Percentiles rank a stretch among this genome's conserved stretches.
Conservation (phyloP, 352 stramenopile species). For the Phytophthora crassamura region DNA sequence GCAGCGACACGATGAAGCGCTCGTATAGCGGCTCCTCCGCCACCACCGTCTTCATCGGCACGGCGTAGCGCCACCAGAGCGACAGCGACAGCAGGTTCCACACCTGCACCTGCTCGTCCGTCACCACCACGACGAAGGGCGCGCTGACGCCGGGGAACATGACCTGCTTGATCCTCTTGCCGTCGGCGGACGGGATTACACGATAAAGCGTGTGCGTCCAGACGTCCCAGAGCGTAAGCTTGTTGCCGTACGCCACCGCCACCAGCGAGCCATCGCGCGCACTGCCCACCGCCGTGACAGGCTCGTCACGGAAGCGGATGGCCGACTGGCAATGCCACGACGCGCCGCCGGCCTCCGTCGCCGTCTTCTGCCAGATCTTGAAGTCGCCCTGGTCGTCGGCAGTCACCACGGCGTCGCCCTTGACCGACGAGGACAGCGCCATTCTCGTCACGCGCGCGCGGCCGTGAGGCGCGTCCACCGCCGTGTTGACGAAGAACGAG, state of each 20-base stretch:
- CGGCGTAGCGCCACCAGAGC: slow-evolving; percentile 77
- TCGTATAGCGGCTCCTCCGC: slow-evolving; percentile 43
- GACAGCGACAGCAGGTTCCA: slow-evolving; percentile 76
- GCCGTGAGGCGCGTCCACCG: slow-evolving; percentile 83
- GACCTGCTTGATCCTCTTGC: slow-evolving; percentile 56
- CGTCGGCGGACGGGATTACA: slow-evolving; percentile 76
- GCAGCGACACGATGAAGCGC: slow-evolving; percentile 63
- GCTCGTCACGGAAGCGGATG: slow-evolving; percentile 73
- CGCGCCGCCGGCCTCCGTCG: slow-evolving; percentile 9
- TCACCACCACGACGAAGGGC: slow-evolving; percentile 73
- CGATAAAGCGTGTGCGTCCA: slow-evolving; percentile 73
- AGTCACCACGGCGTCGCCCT: slow-evolving; percentile 63
- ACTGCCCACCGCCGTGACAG: slow-evolving; percentile 77
- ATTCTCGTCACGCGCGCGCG: slow-evolving; percentile 54
- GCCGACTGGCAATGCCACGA: slow-evolving; percentile 84
- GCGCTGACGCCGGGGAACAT: slow-evolving; percentile 65
- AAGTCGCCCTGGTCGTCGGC: slow-evolving; percentile 77
- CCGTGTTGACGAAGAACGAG: slow-evolving; percentile 83
- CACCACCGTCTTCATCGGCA: slow-evolving; percentile 47
- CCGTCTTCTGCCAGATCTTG: slow-evolving; percentile 78
- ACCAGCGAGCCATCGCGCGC: slow-evolving; percentile 82
- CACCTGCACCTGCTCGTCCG: slow-evolving; percentile 63
- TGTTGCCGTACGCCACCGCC: slow-evolving; percentile 79
- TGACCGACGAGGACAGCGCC: slow-evolving; percentile 54
- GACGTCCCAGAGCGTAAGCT: slow-evolving; percentile 90